Conservation (phyloP, 1,139 yeast genomes). For the Saccharomyces hybrid region DNA sequence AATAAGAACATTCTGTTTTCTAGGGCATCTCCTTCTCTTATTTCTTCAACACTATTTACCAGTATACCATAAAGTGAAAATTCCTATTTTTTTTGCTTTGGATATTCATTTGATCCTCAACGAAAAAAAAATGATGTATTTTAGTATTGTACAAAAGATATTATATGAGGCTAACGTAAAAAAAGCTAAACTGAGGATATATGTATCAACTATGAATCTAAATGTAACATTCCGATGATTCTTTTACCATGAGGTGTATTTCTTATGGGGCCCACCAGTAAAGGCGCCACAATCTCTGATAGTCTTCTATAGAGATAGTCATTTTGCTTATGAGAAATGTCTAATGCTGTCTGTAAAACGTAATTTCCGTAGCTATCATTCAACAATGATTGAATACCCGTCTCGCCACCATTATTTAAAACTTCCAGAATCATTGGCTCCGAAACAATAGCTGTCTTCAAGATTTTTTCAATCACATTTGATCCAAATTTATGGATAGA, state of each 20-base stretch:
- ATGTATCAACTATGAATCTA: conserved; percentile 8
- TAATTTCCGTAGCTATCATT: conserved; percentile 72
- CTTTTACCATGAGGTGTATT: conserved; percentile 94
- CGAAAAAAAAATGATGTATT: conserved; percentile 1
- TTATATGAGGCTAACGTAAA: background rate
- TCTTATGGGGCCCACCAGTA: conserved; percentile 44
- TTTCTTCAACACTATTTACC: background rate
- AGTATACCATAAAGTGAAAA: background rate
- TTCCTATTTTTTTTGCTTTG: background rate
- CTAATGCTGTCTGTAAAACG: conserved; percentile 77
- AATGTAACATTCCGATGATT: conserved; percentile 40
- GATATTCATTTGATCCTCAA: background rate
- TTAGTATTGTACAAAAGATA: conserved; percentile 3
- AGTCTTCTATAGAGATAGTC: conserved; percentile 40
- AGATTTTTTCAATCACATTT: conserved; percentile 85
- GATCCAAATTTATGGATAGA: conserved; percentile 93
- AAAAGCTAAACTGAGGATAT: background rate
- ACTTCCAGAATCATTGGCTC: conserved; percentile 38
- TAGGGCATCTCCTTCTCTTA: background rate
- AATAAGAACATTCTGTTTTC: background rate
- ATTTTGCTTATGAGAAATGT: conserved; percentile 52
- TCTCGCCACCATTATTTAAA: conserved; percentile 37
- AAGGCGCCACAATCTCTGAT: conserved; percentile 52
- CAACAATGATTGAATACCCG: conserved; percentile 41
- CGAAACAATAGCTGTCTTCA: conserved; percentile 50